A percentile compares a stretch with the other conserved stretches of the same genome.
These are phyloP conservation scores for Setaria italica DNA, from an alignment of 202 grass and related monocot genomes.

Conservation along the genomic window DNA sequence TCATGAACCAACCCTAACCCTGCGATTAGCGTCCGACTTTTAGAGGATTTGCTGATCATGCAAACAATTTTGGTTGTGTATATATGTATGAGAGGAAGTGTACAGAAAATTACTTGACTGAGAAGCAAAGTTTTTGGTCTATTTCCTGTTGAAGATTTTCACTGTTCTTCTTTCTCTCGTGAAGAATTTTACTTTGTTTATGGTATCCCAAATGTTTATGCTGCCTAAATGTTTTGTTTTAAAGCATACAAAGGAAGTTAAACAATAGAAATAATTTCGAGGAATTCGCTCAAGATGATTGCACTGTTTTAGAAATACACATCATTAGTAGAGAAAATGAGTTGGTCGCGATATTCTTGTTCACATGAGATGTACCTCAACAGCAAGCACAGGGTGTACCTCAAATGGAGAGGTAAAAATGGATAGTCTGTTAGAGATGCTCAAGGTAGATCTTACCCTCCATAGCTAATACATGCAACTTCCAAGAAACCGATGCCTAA, in stretches of 20 bases:
- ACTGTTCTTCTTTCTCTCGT: background rate
- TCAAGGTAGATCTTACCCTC: constrained; percentile 23
- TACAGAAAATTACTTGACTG: constrained; percentile 13
- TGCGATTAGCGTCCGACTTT: constrained; percentile 29
- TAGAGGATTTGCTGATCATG: constrained; percentile 41
- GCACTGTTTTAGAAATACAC: background rate
- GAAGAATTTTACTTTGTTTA: background rate
- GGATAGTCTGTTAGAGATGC: no score
- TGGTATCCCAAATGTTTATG: background rate
- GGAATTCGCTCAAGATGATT: background rate
- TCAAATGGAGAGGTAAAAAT: no score
- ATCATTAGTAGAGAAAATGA: background rate
- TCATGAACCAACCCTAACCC: background rate
- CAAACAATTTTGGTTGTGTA: constrained; percentile 14
- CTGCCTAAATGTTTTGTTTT: background rate
- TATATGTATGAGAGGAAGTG: constrained; percentile 25
- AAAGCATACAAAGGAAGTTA: background rate
- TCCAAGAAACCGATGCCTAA: background rate
- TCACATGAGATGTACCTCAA: constrained; percentile 12
- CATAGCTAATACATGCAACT: background rate
- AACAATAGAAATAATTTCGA: background rate
- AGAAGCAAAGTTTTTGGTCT: background rate
- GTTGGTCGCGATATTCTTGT: background rate
- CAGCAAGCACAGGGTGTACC: background rate
- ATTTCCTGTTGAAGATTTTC: background rate